These are phyloP conservation scores for cucumber (Cucumis sativus) DNA, from an alignment of 306 rosid species.

Conservation along the genomic window Cucumber_9930_V3 NC_026657.2:10155001-10155500, in stretches of 20 bases:
- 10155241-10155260: constrained; percentile 11
- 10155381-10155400: constrained; percentile 32
- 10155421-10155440: constrained; percentile 41
- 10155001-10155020: too few relatives aligned
- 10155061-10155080: constrained; percentile 78
- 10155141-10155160: constrained; percentile 68
- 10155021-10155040: too few relatives aligned
- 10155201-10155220: not conserved
- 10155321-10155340: constrained; percentile 25
- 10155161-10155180: constrained; percentile 72
- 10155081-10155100: constrained; percentile 97
- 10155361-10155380: constrained; percentile 36
- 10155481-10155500: constrained; percentile 30
- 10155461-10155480: constrained; percentile 27
- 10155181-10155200: not conserved
- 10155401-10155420: constrained; percentile 40
- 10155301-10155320: constrained; percentile 35
- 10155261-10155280: constrained; percentile 55
- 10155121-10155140: constrained; percentile 68
- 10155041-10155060: constrained; percentile 57
- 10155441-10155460: constrained; percentile 33
- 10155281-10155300: constrained; percentile 42
- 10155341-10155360: constrained; percentile 44
- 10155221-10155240: too few relatives aligned
- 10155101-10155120: constrained; percentile 73